Evolutionary conservation across 116 monocot species (phyloP), one percentile per base, ranked within the genome.

Genomic region (Papilionanthe hybrid): DNA sequence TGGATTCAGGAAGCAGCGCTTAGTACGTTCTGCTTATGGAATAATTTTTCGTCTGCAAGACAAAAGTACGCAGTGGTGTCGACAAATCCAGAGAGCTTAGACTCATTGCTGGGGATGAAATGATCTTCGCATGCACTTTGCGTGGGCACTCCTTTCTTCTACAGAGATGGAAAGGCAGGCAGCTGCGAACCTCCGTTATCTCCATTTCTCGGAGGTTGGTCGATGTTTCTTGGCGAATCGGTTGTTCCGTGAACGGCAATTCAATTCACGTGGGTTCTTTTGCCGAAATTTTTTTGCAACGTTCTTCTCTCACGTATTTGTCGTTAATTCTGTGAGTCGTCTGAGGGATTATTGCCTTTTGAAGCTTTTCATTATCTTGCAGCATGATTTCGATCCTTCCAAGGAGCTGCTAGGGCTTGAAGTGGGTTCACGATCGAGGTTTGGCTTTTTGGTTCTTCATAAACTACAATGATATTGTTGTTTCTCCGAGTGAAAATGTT

Each of bases 381-480:
- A 96, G 92, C 68, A 84, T 32, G 85, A 89, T 44, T 89, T 84
- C 58, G 90, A 92, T 80, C 72, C 90, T 17, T 92, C 90, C 4
- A 60, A 78, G 32, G 53, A 15, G 53, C 84, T 93, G 1, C 77
- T 92, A 1, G 92, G 89, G 18, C 69, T 94, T 29, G 89, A 93
- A 55, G 92, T 85, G 25, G 86, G 88, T 29, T 63, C 78, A 2
- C 80, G 81, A 18, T 77, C 67, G 23, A 89, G 87, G 90, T 92
- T 30, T 50, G 57, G 15, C 22, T 45, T 69, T 48, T 15, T 44
- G 13, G 18, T 53, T 53, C 53, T 53, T 53, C 13, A 17, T 18
- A 10, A 45, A 17, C 53, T 53, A 17, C 17, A 53, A 53, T 53
- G 53, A 53, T 53, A 53, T 15, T 53, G 13, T 53, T 2, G 17